Evolutionary conservation across 2,329 filamentous ascomycete species (phyloP), one percentile per base, ranked within the genome.

Genomic region (Cryphonectria naterciae): DNA sequence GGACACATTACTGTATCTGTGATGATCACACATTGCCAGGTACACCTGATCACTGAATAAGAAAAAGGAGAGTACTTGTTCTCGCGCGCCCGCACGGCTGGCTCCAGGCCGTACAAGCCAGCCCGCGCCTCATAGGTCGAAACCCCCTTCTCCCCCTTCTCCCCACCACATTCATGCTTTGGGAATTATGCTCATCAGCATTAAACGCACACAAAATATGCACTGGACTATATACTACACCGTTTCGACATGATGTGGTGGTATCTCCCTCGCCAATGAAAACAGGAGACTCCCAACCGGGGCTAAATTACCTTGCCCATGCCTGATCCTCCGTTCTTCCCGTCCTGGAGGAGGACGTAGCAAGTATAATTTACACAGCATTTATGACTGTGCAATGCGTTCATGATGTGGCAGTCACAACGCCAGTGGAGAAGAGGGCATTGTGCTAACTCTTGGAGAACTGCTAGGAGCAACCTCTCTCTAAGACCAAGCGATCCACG

Each of bases 391-490:
- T 43, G 17, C n/a, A 35, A 43, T 63, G 37, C 37, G 28, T 52
- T 52, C 46, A 65, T 52, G 19, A 19, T 1, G 22, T 15, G 35
- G 32, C 64, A 37, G 32, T 17, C 32, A 52, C 41, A 71, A 43
- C 58, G 41, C n/a, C 52, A 58, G 7, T 37, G 41, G 37, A 49
- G 60, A 43, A 49, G 60, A 32, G 37, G 37, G 56, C 37, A 65
- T 41, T 10, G 49, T 58, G n/a, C 13, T n/a, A 22, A 43, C 15
- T 58, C 35, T 41, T 60, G 28, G 56, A n/a, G 46, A 19, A 25
- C 22, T 52, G 62, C 63, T 66, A 15, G 41, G 56, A 65, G 67
- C 54, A 54, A n/a, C n/a, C n/a, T 25, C 68, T 41, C 37, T 39
- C 11, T 10, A 62, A n/a, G 52, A 41, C 58, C 58, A 54, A 60